Evolutionary conservation across 2,329 filamentous ascomycete genomes (phyloP).

Genomic region (Aureobasidium pullulans): DNA sequence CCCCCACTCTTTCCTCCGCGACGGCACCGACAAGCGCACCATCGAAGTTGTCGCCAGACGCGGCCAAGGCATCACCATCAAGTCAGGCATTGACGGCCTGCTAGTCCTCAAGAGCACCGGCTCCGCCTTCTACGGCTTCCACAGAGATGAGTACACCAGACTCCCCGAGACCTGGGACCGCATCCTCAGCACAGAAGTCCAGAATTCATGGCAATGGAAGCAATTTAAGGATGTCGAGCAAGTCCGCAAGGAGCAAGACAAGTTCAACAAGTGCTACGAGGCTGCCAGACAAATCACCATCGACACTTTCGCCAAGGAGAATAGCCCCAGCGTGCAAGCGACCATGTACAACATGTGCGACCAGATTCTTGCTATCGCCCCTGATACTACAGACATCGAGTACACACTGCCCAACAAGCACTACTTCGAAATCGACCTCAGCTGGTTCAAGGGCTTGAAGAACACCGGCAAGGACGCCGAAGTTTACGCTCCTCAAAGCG

Average conservation of each 20-base stretch:
- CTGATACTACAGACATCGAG: conserved; percentile 63
- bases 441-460: conserved; percentile 92
- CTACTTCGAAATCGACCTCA: conserved; percentile 95
- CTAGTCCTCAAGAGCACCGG: conserved; percentile 94
- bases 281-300: conserved; percentile 78
- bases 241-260: conserved; percentile 54
- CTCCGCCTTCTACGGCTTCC: conserved; percentile 90
- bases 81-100: conserved; percentile 70
- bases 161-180: conserved; percentile 88
- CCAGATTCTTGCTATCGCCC: conserved; percentile 69
- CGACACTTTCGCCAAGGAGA: conserved; percentile 80
- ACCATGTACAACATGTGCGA: conserved; percentile 99
- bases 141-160: conserved; percentile 88
- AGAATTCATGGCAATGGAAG: conserved; percentile 81
- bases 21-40: conserved; percentile 79
- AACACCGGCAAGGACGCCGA: conserved; percentile 95
- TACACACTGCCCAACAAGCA: conserved; percentile 96
- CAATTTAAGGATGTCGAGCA: conserved; percentile 58
- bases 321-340: conserved; percentile 87
- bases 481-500: conserved; percentile 86
- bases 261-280: conserved; percentile 74
- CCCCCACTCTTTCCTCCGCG: conserved; percentile 88
- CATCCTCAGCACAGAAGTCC: conserved; percentile 88
- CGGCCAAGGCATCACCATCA: conserved; percentile 63
- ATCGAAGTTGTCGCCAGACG: conserved; percentile 65